phyloP scores from a whole-genome alignment of 441 rosid genomes.

The Cnidoscolus chayamansa region DNA sequence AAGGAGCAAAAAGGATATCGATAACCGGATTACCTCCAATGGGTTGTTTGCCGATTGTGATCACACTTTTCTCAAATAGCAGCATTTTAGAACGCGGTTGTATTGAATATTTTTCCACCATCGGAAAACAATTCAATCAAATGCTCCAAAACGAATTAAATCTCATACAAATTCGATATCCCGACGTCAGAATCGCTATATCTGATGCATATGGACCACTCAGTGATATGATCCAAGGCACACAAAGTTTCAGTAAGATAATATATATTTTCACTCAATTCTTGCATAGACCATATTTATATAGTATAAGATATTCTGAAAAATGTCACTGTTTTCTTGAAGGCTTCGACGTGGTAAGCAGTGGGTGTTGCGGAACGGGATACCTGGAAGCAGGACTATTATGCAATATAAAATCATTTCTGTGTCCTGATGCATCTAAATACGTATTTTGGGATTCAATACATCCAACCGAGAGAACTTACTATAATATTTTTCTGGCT shows the following conservation, averaged over 20 bases:
- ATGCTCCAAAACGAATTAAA: slow-evolving; percentile 46
- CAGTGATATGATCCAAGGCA: slow-evolving; percentile 39
- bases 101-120: slow-evolving; percentile 40
- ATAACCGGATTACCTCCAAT: slow-evolving; percentile 59
- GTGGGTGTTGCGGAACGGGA: slow-evolving; percentile 82
- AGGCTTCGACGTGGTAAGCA: slow-evolving; percentile 55
- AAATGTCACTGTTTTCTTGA: not conserved
- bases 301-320: too few relatives aligned
- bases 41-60: slow-evolving; percentile 74
- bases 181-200: slow-evolving; percentile 35
- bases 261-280: too few relatives aligned
- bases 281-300: too few relatives aligned
- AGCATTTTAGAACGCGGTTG: slow-evolving; percentile 48
- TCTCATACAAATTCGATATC: slow-evolving; percentile 28
- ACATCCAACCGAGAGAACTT: slow-evolving; percentile 67
- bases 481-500: slow-evolving; percentile 30
- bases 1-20: slow-evolving; percentile 57
- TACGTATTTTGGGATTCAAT: slow-evolving; percentile 79
- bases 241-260: slow-evolving; percentile 37
- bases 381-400: slow-evolving; percentile 50
- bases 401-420: slow-evolving; percentile 55
- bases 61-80: slow-evolving; percentile 47
- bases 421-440: slow-evolving; percentile 59
- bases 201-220: slow-evolving; percentile 41
- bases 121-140: slow-evolving; percentile 45